Base-by-base conservation (phyloP, 768 basidiomycete genomes). In the Psilocybe sp. region DNA sequence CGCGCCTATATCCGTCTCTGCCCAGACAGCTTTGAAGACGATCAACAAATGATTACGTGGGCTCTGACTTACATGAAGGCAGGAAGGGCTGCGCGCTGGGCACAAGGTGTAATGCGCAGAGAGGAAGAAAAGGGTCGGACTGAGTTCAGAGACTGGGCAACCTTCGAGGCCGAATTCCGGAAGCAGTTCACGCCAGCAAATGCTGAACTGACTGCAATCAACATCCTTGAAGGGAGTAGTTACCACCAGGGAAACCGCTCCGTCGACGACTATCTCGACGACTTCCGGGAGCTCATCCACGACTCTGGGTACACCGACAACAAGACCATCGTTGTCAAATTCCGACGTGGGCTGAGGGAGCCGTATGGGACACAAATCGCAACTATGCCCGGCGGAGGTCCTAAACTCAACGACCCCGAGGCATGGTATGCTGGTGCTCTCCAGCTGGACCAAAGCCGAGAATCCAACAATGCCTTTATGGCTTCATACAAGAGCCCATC, bases 251-350 rank as follows among this genome's bases (percentile, higher is more conserved):
- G 42, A 4, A 40, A 46, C 6, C 40, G 38, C 6, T 16, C 51
- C 12, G 40, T 56, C 2, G 58, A 56, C 23, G 55, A 54, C 5
- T 62, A 62, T 38, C n/a, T 52, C 12, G 53, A 57, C 37, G 41
- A 60, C n/a, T 62, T 60, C 35, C 20, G 33, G 14, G 50, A 52
- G 16, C 51, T 62, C 2, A 42, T 60, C 5, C 6, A 43, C 14
- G 32, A 50, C 8, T 28, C 56, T 2, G 46, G 56, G 18, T 59
- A 59, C 51, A 38, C 16, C 3, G 51, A 60, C 35, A 16, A 33
- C 0, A 40, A 32, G 15, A 28, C 34, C 5, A 19, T 50, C 9
- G 48, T 54, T 1, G 41, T 44, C 13, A 49, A 49, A 19, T 54
- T 54, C 33, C 41, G 43, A 3, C 34, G 49, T 3, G 52, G 52